A percentile compares a stretch with the other conserved stretches of the same genome.
These are phyloP conservation scores for Neurospora pannonica DNA, from an alignment of 495 filamentous ascomycete species.

Conservation along the genomic window DNA sequence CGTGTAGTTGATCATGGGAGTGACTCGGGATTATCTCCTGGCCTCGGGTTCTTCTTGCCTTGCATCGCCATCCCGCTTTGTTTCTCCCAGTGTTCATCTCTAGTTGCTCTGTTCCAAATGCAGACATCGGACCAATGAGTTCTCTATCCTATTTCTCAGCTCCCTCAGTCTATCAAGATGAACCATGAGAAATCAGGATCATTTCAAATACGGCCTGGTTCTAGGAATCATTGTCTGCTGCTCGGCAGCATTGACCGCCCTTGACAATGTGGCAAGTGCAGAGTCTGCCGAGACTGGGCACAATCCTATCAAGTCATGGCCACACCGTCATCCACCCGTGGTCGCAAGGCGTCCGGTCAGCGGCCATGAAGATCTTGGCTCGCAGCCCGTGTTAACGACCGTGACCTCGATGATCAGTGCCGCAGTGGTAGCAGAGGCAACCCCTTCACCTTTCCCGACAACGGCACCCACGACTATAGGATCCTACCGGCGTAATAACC, in stretches of 20 bases:
- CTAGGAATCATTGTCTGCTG: neutral
- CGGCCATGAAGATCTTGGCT: neutral
- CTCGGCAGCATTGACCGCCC: neutral
- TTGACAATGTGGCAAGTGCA: neutral
- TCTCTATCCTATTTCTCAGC: neutral
- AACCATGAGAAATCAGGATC: neutral
- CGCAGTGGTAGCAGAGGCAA: neutral
- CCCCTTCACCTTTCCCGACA: neutral
- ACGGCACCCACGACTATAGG: neutral
- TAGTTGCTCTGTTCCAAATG: neutral
- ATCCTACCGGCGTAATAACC: neutral
- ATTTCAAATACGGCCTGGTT: neutral
- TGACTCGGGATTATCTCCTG: neutral
- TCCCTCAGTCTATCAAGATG: neutral
- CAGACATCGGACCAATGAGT: neutral
- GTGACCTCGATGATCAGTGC: neutral
- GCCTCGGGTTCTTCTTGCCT: neutral
- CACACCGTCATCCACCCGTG: neutral
- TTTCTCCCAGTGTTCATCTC: neutral
- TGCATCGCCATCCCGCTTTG: neutral
- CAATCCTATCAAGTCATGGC: neutral
- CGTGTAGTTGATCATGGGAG: neutral
- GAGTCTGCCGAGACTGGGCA: neutral
- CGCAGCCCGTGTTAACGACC: neutral
- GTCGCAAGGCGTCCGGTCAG: neutral